phyloP scores from a whole-genome alignment of 106 monocot species.

The Allium cepa region DNA sequence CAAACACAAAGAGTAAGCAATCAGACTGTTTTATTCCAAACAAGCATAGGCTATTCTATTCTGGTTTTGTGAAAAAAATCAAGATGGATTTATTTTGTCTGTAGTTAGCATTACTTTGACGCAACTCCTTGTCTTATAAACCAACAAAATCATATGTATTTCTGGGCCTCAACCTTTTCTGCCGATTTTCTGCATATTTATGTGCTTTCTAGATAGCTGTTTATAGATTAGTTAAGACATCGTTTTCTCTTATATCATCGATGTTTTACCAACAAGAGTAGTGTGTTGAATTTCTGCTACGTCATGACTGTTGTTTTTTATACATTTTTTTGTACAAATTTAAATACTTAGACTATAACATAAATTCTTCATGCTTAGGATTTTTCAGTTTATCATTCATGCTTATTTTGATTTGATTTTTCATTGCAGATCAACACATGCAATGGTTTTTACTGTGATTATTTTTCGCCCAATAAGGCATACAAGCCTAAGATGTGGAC shows the following conservation, averaged over 20 bases:
- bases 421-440: conserved; percentile 76
- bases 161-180: no score
- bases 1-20: no score
- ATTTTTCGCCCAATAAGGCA: conserved; percentile 72
- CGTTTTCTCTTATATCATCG: neutral
- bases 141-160: no score
- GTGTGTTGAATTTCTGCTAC: neutral
- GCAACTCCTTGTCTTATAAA: no score
- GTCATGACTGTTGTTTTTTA: neutral
- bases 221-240: neutral
- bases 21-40: no score
- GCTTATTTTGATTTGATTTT: conserved; percentile 26
- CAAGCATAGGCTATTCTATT: no score
- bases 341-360: neutral
- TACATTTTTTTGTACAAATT: neutral
- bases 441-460: conserved; percentile 90
- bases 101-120: no score
- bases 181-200: no score
- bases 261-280: neutral
- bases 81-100: no score
- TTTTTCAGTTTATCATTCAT: conserved; percentile 24
- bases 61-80: no score
- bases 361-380: neutral
- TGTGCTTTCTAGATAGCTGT: neutral
- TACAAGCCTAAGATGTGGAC: conserved; percentile 96